Conservation (phyloP, 2,329 filamentous ascomycete species). For the Canariomyces notabilis region DNA sequence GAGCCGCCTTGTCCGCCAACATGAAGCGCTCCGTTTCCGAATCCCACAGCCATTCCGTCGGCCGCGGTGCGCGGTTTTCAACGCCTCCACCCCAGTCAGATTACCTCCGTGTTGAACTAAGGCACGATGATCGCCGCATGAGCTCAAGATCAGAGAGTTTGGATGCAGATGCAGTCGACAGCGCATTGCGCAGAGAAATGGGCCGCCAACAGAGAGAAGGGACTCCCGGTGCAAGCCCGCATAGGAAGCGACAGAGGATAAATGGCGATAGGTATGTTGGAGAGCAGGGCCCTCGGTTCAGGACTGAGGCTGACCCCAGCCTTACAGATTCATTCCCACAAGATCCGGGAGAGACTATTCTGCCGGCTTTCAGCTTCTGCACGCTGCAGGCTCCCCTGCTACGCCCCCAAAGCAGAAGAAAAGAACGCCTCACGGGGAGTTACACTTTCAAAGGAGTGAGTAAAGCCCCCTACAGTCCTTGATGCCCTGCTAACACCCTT, state of each 20-base stretch:
- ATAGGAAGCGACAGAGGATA: conserved; percentile 55
- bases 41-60: conserved; percentile 18
- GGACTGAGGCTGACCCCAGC: neutral
- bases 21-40: conserved; percentile 18
- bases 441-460: conserved; percentile 90
- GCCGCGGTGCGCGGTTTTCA: conserved; percentile 21
- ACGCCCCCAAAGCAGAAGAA: conserved; percentile 83
- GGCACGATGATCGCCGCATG: conserved; percentile 10
- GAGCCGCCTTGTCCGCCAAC: conserved; percentile 11
- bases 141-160: conserved; percentile 27
- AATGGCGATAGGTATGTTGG: conserved; percentile 55
- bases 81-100: conserved; percentile 23
- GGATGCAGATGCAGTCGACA: conserved; percentile 47
- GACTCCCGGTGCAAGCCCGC: conserved; percentile 50
- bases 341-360: conserved; percentile 88
- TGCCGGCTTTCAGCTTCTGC: conserved; percentile 84
- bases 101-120: conserved; percentile 12
- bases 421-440: conserved; percentile 79
- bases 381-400: conserved; percentile 88
- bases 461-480: conserved; percentile 7
- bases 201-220: conserved; percentile 47
- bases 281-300: neutral
- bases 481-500: conserved; percentile 23
- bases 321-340: conserved; percentile 83
- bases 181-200: conserved; percentile 48